Conservation (phyloP, 805 yeast species). For the Candida chilensis region DNA sequence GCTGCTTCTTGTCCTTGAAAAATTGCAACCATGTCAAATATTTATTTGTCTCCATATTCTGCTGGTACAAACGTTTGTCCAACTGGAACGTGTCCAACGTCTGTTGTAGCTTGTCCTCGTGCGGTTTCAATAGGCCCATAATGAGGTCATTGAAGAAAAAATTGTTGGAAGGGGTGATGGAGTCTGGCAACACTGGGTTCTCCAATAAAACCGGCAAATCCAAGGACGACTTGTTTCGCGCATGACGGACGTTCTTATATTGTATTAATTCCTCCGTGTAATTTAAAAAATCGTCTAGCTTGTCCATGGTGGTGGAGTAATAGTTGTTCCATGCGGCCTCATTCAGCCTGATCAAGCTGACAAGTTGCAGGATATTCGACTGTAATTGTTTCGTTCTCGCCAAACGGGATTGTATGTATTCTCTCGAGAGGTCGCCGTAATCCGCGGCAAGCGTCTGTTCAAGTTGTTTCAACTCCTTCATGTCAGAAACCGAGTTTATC, state of each 20-base stretch:
- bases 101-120: neutral
- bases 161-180: no score
- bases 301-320: neutral
- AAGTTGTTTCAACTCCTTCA: no score
- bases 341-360: no score
- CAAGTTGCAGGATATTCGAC: no score
- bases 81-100: conserved; percentile 1
- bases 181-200: neutral
- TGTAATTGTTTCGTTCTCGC: no score
- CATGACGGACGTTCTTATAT: neutral
- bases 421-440: no score
- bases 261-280: neutral
- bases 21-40: conserved; percentile 2
- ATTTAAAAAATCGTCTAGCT: neutral
- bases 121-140: no score
- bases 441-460: no score
- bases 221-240: neutral
- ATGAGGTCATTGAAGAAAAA: no score
- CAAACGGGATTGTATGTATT: no score
- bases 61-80: conserved; percentile 1
- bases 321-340: conserved; percentile 2
- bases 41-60: neutral
- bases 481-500: no score
- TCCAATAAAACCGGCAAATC: neutral
- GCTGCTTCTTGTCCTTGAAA: conserved; percentile 2